These are phyloP conservation scores for Fusarium praegraminearum DNA, from an alignment of 2,329 filamentous ascomycete genomes.

Conservation along the genomic window DNA sequence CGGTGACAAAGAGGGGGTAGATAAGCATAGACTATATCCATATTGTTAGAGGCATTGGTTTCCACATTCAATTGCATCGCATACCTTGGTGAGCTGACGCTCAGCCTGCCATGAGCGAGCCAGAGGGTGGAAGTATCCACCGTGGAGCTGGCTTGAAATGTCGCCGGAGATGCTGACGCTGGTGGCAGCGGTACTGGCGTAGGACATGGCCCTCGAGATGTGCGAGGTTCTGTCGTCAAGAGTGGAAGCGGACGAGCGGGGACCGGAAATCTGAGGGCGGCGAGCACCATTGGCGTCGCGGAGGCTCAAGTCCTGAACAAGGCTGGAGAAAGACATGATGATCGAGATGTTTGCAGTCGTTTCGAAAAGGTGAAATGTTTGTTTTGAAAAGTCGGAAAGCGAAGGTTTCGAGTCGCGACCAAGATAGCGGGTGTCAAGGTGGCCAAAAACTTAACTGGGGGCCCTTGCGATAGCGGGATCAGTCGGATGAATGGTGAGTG, in stretches of 20 bases:
- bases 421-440: conserved; percentile 23
- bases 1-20: conserved; percentile 96
- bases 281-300: conserved; percentile 65
- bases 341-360: conserved; percentile 20
- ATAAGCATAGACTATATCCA: conserved; percentile 89
- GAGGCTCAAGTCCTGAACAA: conserved; percentile 73
- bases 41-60: conserved; percentile 26
- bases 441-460: conserved; percentile 43
- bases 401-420: conserved; percentile 13
- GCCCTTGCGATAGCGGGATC: conserved; percentile 38
- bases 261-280: conserved; percentile 56
- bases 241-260: conserved; percentile 65
- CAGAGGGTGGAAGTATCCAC: conserved; percentile 84
- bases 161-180: conserved; percentile 79
- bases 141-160: conserved; percentile 85
- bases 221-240: conserved; percentile 71
- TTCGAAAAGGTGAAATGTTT: conserved; percentile 9
- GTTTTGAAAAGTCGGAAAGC: conserved; percentile 14
- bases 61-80: conserved; percentile 37
- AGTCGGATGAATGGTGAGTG: conserved; percentile 30
- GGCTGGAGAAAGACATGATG: conserved; percentile 75
- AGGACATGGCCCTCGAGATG: conserved; percentile 73
- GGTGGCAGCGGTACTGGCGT: conserved; percentile 74
- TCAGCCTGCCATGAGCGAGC: conserved; percentile 86
- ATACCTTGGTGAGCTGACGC: conserved; percentile 85